phyloP scores from a whole-genome alignment of 2,329 filamentous ascomycete species.

The Fusarium torreyae region DNA sequence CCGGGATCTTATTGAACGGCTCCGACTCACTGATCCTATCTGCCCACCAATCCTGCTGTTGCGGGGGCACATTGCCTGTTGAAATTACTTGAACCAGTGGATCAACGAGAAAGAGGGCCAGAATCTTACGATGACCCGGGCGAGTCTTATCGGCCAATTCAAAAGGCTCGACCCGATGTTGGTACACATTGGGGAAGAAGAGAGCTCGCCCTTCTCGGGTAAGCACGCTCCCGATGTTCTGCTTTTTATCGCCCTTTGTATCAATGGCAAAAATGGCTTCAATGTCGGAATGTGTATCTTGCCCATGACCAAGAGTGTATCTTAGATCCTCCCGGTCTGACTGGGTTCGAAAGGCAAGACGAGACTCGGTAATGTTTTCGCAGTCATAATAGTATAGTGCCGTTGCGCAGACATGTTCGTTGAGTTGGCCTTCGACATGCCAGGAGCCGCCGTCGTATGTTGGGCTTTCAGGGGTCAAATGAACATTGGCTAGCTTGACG shows the following conservation, averaged over 20 bases:
- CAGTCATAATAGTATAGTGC: conserved; percentile 75
- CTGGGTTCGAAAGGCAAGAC: conserved; percentile 66
- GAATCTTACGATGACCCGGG: conserved; percentile 66
- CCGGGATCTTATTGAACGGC: neutral
- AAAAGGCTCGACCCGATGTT: conserved; percentile 69
- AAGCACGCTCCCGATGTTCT: conserved; percentile 63
- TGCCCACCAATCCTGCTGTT: conserved; percentile 49
- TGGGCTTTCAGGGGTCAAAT: conserved; percentile 72
- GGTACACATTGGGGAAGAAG: conserved; percentile 69
- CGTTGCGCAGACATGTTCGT: conserved; percentile 76
- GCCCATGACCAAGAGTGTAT: conserved; percentile 49
- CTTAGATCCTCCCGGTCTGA: conserved; percentile 52
- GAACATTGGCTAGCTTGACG: conserved; percentile 73
- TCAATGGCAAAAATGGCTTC: conserved; percentile 56
- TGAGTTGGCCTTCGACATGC: conserved; percentile 70
- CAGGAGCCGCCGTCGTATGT: conserved; percentile 67
- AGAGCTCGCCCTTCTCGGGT: conserved; percentile 66
- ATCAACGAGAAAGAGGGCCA: conserved; percentile 69
- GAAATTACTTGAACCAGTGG: conserved; percentile 57
- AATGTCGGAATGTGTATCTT: conserved; percentile 55
- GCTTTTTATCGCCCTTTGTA: conserved; percentile 34
- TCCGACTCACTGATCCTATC: neutral
- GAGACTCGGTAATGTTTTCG: conserved; percentile 70
- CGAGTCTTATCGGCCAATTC: conserved; percentile 63
- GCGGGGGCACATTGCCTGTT: conserved; percentile 53